Evolutionary conservation across 208 protist species (phyloP), one percentile per base, ranked within the genome.

Genomic region (Wallacemonas sp.): DNA sequence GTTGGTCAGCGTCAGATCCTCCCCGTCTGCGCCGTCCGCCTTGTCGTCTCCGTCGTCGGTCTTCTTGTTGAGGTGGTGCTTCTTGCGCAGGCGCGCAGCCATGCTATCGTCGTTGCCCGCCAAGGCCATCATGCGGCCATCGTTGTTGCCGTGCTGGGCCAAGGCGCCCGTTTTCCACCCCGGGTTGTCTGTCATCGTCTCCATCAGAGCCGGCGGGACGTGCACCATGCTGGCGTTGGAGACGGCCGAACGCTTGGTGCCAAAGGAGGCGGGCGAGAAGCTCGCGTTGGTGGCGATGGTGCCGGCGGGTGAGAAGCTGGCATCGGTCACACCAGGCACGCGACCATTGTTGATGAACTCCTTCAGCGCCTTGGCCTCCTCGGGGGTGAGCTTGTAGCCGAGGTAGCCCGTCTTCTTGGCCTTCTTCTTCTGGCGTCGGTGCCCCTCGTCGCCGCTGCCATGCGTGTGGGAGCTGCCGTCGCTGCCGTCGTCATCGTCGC

Each of bases 321-420:
- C 31, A 45, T 76, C 70, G 25, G 0, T 62, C 41, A 49, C 18
- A 7, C 22, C 48, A 10, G 48, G 49, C 3, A 63, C 36, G 31
- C n/a, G 39, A n/a, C 65, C 48, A 33, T 72, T 76, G 25, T 26
- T 14, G 23, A 93, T 65, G 41, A 89, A 83, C 57, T 79, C 76
- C 16, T 76, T 80, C 39, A 96, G 72, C 45, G 81, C 82, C 10
- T 80, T 73, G 57, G 79, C 74, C 65, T 96, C 90, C 50, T 91
- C 83, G 23, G 73, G 54, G 28, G 90, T 92, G 36, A 93, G 70
- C 32, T 91, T 82, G 74, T 96, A 96, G 71, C 79, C 76, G 14
- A 96, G 50, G 77, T 93, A 96, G 18, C 90, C 90, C 49, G 72
- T 71, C 70, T 79, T 86, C 70, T 88, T 89, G 39, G 87, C 82